Conservation (phyloP, 768 basidiomycete species). For the Tylopilus vinaceipallidus region DNA sequence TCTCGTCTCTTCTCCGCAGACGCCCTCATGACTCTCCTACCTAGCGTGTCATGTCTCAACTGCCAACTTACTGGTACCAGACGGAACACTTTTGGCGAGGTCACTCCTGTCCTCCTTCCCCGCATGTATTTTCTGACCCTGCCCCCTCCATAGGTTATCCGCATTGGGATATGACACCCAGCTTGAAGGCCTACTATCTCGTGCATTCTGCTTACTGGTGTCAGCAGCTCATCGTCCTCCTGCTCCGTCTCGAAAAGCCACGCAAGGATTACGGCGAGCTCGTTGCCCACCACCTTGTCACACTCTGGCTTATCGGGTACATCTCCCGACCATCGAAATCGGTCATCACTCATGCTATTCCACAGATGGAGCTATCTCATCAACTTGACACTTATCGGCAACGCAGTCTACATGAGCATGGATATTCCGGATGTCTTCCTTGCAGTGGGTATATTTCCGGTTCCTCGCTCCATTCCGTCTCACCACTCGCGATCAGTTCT, state of each 20-base stretch:
- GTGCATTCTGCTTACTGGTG: slow-evolving; percentile 93
- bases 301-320: slow-evolving; percentile 91
- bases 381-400: slow-evolving; percentile 85
- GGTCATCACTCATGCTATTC: not conserved
- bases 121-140: slow-evolving; percentile 1
- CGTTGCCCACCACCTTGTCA: slow-evolving; percentile 88
- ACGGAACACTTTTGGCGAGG: slow-evolving; percentile 86
- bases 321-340: slow-evolving; percentile 13
- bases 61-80: slow-evolving; percentile 84
- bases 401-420: slow-evolving; percentile 94
- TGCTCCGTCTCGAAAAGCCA: slow-evolving; percentile 88
- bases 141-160: slow-evolving; percentile 63
- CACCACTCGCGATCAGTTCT: slow-evolving; percentile 46
- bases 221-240: slow-evolving; percentile 86
- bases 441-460: slow-evolving; percentile 51
- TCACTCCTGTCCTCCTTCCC: slow-evolving; percentile 26
- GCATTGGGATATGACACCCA: slow-evolving; percentile 80
- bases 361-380: slow-evolving; percentile 78
- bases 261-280: slow-evolving; percentile 89
- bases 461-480: not conserved
- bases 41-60: slow-evolving; percentile 77
- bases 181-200: slow-evolving; percentile 90
- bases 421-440: slow-evolving; percentile 90
- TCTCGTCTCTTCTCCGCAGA: not conserved
- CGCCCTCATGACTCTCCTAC: not conserved